Evolutionary conservation across 495 filamentous ascomycete species (phyloP).

Genomic region (Friedmanniomyces endolithicus): DNA sequence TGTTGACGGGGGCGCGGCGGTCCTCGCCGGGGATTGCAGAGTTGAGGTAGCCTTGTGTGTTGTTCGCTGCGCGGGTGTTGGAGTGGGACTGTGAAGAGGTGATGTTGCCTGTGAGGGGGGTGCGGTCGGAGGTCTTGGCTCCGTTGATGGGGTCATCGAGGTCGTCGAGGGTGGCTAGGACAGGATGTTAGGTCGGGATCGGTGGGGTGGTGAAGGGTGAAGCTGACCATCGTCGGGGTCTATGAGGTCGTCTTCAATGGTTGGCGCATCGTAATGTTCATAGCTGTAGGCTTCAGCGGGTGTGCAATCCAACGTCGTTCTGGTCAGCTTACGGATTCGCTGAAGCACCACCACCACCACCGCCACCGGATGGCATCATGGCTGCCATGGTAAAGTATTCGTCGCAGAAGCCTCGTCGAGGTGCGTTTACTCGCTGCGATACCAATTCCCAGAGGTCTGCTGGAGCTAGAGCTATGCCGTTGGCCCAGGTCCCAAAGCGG

Average conservation of each 20-base stretch:
- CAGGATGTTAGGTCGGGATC: not conserved
- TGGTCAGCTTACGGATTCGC: slow-evolving; percentile 3
- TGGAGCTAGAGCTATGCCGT: no score
- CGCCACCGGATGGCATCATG: not conserved
- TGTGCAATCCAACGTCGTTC: not conserved
- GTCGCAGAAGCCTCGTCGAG: not conserved
- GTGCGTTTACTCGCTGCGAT: no score
- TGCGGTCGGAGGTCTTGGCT: slow-evolving; percentile 49
- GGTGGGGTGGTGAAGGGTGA: not conserved
- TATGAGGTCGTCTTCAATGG: slow-evolving; percentile 68
- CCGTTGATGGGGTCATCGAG: slow-evolving; percentile 74
- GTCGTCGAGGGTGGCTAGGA: slow-evolving; percentile 65
- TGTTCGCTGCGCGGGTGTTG: slow-evolving; percentile 36
- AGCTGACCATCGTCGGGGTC: slow-evolving; percentile 81
- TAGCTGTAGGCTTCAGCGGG: slow-evolving; percentile 16
- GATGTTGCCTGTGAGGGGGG: slow-evolving; percentile 73
- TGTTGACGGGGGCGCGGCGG: slow-evolving; percentile 81
- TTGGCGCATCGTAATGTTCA: slow-evolving; percentile 54
- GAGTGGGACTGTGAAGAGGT: slow-evolving; percentile 39
- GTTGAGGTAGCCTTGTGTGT: slow-evolving; percentile 57
- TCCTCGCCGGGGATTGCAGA: slow-evolving; percentile 87
- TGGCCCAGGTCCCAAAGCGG: no score
- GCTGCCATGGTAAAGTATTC: not conserved
- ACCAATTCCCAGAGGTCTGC: no score
- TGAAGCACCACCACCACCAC: slow-evolving; percentile 5